Base-by-base conservation (phyloP, 192 early-diverging fungal genomes). In the Umbelopsis vinacea region DNA sequence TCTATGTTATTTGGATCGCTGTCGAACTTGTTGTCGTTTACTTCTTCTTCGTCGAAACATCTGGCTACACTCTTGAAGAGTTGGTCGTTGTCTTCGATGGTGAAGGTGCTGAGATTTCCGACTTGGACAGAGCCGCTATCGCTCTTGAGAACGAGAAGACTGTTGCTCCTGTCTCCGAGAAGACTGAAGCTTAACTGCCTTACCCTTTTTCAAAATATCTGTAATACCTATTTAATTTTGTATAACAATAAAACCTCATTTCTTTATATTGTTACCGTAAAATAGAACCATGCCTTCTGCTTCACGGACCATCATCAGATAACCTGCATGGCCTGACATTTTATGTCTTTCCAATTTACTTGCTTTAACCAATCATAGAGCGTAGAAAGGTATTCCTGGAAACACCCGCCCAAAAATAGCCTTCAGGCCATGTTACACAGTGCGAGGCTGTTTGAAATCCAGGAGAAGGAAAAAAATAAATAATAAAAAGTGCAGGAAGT, bases 1-100 rank as follows among this genome's bases (percentile, higher is more conserved):
- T 68, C 14, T 68, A 68, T n/a, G 40, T 46, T 0, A 26, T 68
- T 6, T 46, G 45, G 45, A 68, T 68, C 23, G 26, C 35, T 15
- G 29, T 63, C 11, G 57, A 63, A 26, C 38, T 68, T 29, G 43
- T 48, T 48, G 67, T 68, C 15, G 43, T 68, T 21, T 48, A 47
- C 26, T 47, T 47, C 45, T 68, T 46, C 45, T 68, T 68, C 14
- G 45, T 48, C 35, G 67, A 68, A 48, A 68, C 67, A 22, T 47
- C 40, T 14, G 67, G 67, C 1, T 48, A 48, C 40, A 68, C 67
- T 21, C 43, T 68, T 24, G 67, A 68, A 15, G 67, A 68, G 46
- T 47, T 68, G 67, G 26, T 19, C 22, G 45, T 47, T 26, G 67
- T 68, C 0, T 68, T 68, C 14, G 67, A 68, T 33, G 67, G 45